These are phyloP conservation scores for Cicer yamashitae DNA, from an alignment of 306 rosid genomes.

Conservation along the genomic window DNA sequence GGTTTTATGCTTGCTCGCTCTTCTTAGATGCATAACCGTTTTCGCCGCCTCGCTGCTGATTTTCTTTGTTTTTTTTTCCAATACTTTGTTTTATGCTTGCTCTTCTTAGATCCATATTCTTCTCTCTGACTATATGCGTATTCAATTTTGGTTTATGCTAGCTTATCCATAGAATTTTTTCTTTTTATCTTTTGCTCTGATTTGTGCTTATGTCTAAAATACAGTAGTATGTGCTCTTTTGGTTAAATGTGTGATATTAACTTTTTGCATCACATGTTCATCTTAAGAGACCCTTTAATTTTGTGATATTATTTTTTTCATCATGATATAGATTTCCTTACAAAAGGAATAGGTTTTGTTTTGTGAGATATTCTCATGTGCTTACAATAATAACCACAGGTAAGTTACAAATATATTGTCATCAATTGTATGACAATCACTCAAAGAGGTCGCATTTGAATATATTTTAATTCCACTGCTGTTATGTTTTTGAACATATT, in stretches of 20 bases:
- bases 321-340: slow-evolving; percentile 23
- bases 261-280: slow-evolving; percentile 14
- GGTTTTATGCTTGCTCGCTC: slow-evolving; percentile 15
- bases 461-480: no score
- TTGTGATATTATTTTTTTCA: no score
- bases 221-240: neutral
- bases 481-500: no score
- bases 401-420: slow-evolving; percentile 47
- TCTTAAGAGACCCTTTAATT: neutral
- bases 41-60: no score
- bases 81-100: neutral
- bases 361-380: slow-evolving; percentile 17
- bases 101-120: slow-evolving; percentile 4
- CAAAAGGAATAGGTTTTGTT: slow-evolving; percentile 3
- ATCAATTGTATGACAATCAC: neutral
- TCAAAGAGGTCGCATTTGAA: slow-evolving; percentile 7
- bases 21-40: no score
- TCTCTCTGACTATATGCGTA: neutral
- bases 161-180: neutral
- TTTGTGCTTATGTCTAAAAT: neutral
- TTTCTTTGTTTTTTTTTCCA: no score
- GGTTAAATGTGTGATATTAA: slow-evolving; percentile 12
- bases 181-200: slow-evolving; percentile 3
- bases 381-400: slow-evolving; percentile 58
- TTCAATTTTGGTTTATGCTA: no score